These are phyloP conservation scores for Schizonepeta tenuifolia DNA, from an alignment of 257 asterid genomes.

Conservation along the genomic window DNA sequence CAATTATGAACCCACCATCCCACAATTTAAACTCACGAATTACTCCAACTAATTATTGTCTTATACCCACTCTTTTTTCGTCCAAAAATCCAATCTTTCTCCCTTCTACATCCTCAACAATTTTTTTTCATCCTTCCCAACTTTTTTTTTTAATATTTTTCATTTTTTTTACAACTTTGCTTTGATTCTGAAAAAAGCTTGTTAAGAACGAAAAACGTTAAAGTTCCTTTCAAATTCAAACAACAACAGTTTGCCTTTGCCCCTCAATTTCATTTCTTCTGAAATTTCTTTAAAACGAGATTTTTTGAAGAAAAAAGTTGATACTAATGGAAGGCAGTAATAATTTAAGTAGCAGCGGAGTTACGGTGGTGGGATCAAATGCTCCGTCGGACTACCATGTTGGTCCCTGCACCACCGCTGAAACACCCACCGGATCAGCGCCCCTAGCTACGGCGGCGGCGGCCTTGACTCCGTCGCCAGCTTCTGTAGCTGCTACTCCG, in stretches of 20 bases:
- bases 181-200: constrained; percentile 35
- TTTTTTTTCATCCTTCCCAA: neutral
- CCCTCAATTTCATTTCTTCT: neutral
- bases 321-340: constrained; percentile 62
- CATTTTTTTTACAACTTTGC: constrained; percentile 16
- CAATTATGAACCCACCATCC: too few relatives aligned
- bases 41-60: too few relatives aligned
- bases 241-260: constrained; percentile 29
- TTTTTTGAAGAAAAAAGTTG: constrained; percentile 43
- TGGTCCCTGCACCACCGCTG: constrained; percentile 68
- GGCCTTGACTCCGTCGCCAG: constrained; percentile 35
- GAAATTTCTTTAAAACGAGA: constrained; percentile 23
- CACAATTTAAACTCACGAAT: too few relatives aligned
- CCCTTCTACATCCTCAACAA: constrained; percentile 25
- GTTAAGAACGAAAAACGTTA: constrained; percentile 36
- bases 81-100: constrained; percentile 39
- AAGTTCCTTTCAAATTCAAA: constrained; percentile 21
- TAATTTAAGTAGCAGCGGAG: constrained; percentile 64
- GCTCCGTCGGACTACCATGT: constrained; percentile 88
- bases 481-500: constrained; percentile 43
- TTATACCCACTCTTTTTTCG: too few relatives aligned
- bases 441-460: constrained; percentile 25
- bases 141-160: neutral
- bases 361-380: constrained; percentile 91
- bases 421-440: constrained; percentile 56